Evolutionary conservation across 495 filamentous ascomycete species (phyloP), one percentile per base, ranked within the genome.

Genomic region (Talaromyces adpressus): DNA sequence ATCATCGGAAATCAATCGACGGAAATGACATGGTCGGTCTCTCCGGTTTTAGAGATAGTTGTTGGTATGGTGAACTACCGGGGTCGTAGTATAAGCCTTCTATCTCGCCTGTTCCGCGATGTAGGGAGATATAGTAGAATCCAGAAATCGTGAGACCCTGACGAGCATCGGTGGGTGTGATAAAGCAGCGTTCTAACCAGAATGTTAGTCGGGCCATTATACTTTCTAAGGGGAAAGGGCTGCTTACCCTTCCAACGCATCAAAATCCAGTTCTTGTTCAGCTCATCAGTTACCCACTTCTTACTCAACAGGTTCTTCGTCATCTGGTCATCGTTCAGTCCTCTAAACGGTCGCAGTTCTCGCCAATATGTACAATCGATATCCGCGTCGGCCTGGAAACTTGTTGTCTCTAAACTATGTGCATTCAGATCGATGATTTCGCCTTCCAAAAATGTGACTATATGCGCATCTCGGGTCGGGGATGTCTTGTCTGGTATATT

Each of bases 41-140:
- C 62, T 84, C 75, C 16, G 85, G 83, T 60, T 76, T 80, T 54
- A 91, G 67, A 54, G 80, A 84, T 49, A 91, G 68, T 66, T 86
- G 83, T 69, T 91, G 89, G 70, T 88, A 90, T 14, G 89, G 89
- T 27, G 83, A 85, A 65, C 87, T 89, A 64, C 81, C 77, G 5
- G 88, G 87, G 69, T 91, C 89, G 69, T 89, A 90, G 64, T 91
- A 91, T 57, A 90, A 74, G 0, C 89, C 88, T 66, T 89, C 87
- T 39, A 91, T 79, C 27, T 77, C 75, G 22, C 89, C 89, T 66
- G 82, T 81, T 34, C 78, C 76, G 47, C 89, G 77, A 57, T 80
- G 73, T 62, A 91, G 71, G 57, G 85, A 86, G 23, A 90, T 81
- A 70, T 90, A 91, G 68, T 91, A 91, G 71, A 91, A 91, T 4